Conservation (phyloP, 345 rosid genomes). For the Angophora floribunda region DNA sequence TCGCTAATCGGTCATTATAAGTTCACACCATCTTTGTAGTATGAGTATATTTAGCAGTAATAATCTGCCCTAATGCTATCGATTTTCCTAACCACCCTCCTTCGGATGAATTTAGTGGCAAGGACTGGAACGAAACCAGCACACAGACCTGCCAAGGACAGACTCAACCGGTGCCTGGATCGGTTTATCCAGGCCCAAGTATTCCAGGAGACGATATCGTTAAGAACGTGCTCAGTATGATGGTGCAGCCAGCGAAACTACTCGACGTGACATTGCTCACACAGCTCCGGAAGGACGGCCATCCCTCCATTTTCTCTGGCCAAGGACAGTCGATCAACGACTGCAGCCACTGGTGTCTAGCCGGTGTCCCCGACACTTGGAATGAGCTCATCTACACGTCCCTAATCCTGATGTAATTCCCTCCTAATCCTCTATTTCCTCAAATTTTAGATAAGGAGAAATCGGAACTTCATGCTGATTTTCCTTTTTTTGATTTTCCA, state of each 20-base stretch:
- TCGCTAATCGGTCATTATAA: background rate
- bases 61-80: background rate
- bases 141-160: constrained; percentile 29
- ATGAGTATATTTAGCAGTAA: background rate
- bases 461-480: background rate
- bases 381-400: constrained; percentile 47
- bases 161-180: constrained; percentile 40
- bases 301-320: constrained; percentile 44
- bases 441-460: background rate
- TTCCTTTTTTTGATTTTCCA: background rate
- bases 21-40: background rate
- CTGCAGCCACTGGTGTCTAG: constrained; percentile 83
- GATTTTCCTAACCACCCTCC: background rate
- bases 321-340: constrained; percentile 8
- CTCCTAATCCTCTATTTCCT: background rate
- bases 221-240: constrained; percentile 19
- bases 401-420: background rate
- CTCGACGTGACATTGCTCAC: constrained; percentile 51
- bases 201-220: constrained; percentile 27
- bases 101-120: background rate
- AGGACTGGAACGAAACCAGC: background rate
- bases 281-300: constrained; percentile 60
- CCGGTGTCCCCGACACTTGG: constrained; percentile 75
- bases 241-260: constrained; percentile 32
- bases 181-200: constrained; percentile 15